Conservation (phyloP, 2,329 filamentous ascomycete species). For the Arthroderma sp. region DNA sequence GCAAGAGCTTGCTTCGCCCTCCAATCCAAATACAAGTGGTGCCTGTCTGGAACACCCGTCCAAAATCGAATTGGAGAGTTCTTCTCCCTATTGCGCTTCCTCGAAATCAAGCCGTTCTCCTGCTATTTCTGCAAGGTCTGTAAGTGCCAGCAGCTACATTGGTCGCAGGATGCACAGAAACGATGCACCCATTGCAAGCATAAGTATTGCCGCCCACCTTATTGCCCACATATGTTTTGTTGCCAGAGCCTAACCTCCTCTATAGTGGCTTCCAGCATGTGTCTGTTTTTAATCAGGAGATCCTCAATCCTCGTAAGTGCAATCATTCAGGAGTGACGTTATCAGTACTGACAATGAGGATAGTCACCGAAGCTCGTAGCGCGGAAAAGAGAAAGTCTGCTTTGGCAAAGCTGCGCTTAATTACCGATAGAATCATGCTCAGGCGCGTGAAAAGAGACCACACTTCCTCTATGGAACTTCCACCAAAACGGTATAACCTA, state of each 20-base stretch:
- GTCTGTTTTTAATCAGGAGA: slow-evolving; percentile 85
- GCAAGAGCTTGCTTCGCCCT: slow-evolving; percentile 92
- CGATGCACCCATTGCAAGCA: slow-evolving; percentile 59
- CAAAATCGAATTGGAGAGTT: slow-evolving; percentile 97
- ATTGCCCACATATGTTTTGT: too few relatives aligned
- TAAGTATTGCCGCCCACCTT: slow-evolving; percentile 16
- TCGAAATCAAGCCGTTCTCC: slow-evolving; percentile 77
- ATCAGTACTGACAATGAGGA: slow-evolving; percentile 3
- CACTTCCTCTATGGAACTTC: slow-evolving; percentile 88
- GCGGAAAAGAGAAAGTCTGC: slow-evolving; percentile 50
- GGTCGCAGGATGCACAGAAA: slow-evolving; percentile 60
- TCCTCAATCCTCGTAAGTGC: slow-evolving; percentile 59
- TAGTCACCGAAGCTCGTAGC: slow-evolving; percentile 43
- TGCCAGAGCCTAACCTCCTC: not conserved
- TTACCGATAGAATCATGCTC: slow-evolving; percentile 91
- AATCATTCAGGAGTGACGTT: not conserved
- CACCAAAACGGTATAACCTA: slow-evolving; percentile 58
- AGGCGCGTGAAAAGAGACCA: slow-evolving; percentile 89
- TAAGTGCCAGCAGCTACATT: slow-evolving; percentile 66
- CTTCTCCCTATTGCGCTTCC: slow-evolving; percentile 84
- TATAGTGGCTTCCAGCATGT: slow-evolving; percentile 50
- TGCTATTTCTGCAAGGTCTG: slow-evolving; percentile 91
- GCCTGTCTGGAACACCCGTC: slow-evolving; percentile 82
- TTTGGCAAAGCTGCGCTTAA: slow-evolving; percentile 67
- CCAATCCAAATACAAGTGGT: slow-evolving; percentile 83